Evolutionary conservation across 805 yeast genomes (phyloP).

Genomic region (Suhomyces sp.): DNA sequence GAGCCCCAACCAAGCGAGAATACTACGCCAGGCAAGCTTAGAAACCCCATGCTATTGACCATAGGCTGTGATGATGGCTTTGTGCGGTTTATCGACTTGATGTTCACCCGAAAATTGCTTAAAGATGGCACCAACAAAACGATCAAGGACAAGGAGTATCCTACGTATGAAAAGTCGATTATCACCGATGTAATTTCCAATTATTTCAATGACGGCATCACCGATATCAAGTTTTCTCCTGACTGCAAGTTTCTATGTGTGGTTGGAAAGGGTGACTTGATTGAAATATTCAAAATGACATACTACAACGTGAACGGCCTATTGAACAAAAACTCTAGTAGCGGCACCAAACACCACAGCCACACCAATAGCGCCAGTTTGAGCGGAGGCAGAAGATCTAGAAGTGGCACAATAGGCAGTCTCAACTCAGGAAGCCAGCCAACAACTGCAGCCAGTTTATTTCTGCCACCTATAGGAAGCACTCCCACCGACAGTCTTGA

Average conservation of each 20-base stretch:
- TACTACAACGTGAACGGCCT: conserved; percentile 41
- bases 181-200: conserved; percentile 56
- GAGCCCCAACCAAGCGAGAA: not conserved
- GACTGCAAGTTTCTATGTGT: conserved; percentile 46
- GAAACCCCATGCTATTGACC: conserved; percentile 46
- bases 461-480: conserved; percentile 21
- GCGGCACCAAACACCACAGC: conserved; percentile 7
- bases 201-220: conserved; percentile 61
- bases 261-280: conserved; percentile 56
- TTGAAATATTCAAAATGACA: conserved; percentile 39
- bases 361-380: conserved; percentile 8
- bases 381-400: conserved; percentile 28
- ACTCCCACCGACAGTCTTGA: conserved; percentile 26
- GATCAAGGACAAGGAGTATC: conserved; percentile 21
- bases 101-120: conserved; percentile 22
- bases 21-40: not conserved
- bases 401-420: conserved; percentile 41
- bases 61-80: conserved; percentile 67
- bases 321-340: conserved; percentile 13
- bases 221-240: conserved; percentile 46
- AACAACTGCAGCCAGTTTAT: conserved; percentile 9
- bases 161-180: conserved; percentile 20
- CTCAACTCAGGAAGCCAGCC: conserved; percentile 15
- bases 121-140: conserved; percentile 6
- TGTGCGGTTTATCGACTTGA: conserved; percentile 53